Conservation (phyloP, 345 rosid species). For the Pistacia vera region DNA sequence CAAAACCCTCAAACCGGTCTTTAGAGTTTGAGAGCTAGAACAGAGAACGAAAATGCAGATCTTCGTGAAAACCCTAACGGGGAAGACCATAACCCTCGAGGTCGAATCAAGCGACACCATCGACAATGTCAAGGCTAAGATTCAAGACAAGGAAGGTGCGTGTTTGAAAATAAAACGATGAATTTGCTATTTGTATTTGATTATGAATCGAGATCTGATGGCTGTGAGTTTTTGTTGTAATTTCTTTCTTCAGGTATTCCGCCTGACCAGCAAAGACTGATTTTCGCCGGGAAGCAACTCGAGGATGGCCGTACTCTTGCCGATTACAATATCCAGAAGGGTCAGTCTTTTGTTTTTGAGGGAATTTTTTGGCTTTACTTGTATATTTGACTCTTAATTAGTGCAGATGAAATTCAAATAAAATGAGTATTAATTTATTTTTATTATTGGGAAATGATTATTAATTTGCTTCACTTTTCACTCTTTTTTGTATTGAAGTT, state of each 20-base stretch:
- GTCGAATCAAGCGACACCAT: constrained; percentile 78
- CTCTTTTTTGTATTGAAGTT: not conserved
- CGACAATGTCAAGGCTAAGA: constrained; percentile 79
- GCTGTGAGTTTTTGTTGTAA: constrained; percentile 1
- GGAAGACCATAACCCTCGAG: constrained; percentile 78
- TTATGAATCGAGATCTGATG: not conserved
- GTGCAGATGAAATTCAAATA: not conserved
- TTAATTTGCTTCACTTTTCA: not conserved
- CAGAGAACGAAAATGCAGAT: constrained; percentile 54
- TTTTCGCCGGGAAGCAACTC: constrained; percentile 58
- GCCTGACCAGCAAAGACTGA: constrained; percentile 59
- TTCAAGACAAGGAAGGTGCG: constrained; percentile 78
- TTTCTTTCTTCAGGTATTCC: constrained; percentile 37
- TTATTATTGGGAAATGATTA: not conserved
- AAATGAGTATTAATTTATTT: no score
- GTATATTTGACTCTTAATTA: not conserved
- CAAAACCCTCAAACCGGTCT: not conserved
- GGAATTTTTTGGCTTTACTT: not conserved
- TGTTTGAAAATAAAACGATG: not conserved
- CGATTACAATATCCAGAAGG: constrained; percentile 55
- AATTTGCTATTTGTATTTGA: not conserved
- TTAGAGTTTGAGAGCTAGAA: not conserved
- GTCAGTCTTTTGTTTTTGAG: constrained; percentile 7
- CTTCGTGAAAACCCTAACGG: constrained; percentile 75
- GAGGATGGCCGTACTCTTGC: constrained; percentile 63